A percentile compares a stretch with the other conserved stretches of the same genome.
Evolutionary conservation across 768 basidiomycete species (phyloP).

Genomic region (Boletus vermiculosoides): DNA sequence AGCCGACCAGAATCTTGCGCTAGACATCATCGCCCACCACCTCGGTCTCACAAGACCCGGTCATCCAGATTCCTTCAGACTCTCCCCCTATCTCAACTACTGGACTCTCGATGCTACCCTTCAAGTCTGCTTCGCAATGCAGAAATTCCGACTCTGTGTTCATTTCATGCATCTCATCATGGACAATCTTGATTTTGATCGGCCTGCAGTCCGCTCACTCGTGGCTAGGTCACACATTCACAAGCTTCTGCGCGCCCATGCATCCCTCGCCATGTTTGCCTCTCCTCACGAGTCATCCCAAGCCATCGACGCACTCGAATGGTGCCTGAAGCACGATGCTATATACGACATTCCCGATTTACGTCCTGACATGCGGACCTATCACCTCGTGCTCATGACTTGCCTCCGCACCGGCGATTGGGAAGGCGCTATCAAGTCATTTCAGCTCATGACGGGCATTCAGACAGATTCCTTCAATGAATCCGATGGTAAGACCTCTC

Average conservation of each 20-base stretch:
- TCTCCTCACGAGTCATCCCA: conserved; percentile 41
- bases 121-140: conserved; percentile 50
- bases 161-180: conserved; percentile 63
- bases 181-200: conserved; percentile 33
- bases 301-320: conserved; percentile 60
- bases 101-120: conserved; percentile 56
- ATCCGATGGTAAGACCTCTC: conserved; percentile 37
- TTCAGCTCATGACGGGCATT: conserved; percentile 75
- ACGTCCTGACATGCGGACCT: conserved; percentile 42
- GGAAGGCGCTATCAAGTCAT: conserved; percentile 52
- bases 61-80: conserved; percentile 37
- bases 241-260: conserved; percentile 56
- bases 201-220: conserved; percentile 32
- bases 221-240: conserved; percentile 59
- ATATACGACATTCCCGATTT: conserved; percentile 43
- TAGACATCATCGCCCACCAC: conserved; percentile 60
- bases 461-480: conserved; percentile 46
- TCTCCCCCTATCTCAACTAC: conserved; percentile 41
- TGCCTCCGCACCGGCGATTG: conserved; percentile 69
- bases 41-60: conserved; percentile 56
- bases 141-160: conserved; percentile 46
- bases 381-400: conserved; percentile 57
- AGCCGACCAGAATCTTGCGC: conserved; percentile 63
- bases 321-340: conserved; percentile 63
- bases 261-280: conserved; percentile 39